These are phyloP conservation scores for Diaporthe destruens DNA, from an alignment of 2,329 filamentous ascomycete species.

Conservation along the genomic window DNA sequence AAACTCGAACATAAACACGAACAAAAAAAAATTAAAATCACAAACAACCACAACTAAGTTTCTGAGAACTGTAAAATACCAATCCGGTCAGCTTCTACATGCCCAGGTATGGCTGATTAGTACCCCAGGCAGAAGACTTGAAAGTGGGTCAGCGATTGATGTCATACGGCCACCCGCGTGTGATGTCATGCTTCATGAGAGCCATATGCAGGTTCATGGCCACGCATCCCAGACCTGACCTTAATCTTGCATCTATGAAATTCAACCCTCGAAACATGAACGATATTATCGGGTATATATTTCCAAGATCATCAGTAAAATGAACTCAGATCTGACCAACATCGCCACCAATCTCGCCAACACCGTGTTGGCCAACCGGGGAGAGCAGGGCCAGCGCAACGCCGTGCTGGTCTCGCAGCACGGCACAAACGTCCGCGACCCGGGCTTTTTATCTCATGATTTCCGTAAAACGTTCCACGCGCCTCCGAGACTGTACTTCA, in stretches of 20 bases:
- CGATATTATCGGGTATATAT: too few relatives aligned
- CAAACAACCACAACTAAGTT: not conserved
- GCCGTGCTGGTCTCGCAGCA: conserved; percentile 42
- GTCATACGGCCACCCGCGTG: conserved; percentile 15
- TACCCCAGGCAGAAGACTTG: not conserved
- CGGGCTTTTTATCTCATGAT: conserved; percentile 56
- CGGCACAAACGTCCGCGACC: conserved; percentile 55
- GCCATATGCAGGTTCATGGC: not conserved
- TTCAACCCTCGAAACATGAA: not conserved
- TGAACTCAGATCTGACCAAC: conserved; percentile 14
- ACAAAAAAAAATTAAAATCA: too few relatives aligned
- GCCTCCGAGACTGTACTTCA: conserved; percentile 57
- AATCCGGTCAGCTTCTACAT: not conserved
- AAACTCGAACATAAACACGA: too few relatives aligned
- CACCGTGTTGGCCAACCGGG: conserved; percentile 23
- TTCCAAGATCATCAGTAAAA: too few relatives aligned
- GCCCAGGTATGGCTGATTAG: too few relatives aligned
- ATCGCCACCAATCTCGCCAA: conserved; percentile 31
- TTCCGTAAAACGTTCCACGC: conserved; percentile 50
- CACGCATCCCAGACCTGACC: not conserved
- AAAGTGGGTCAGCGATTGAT: conserved; percentile 27
- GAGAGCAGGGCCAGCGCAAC: conserved; percentile 27
- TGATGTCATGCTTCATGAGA: conserved; percentile 28
- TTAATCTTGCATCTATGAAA: not conserved
- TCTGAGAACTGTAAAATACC: not conserved